These are phyloP conservation scores for Wickerhamiella sorbophila DNA, from an alignment of 805 yeast genomes.

Conservation along the genomic window DNA sequence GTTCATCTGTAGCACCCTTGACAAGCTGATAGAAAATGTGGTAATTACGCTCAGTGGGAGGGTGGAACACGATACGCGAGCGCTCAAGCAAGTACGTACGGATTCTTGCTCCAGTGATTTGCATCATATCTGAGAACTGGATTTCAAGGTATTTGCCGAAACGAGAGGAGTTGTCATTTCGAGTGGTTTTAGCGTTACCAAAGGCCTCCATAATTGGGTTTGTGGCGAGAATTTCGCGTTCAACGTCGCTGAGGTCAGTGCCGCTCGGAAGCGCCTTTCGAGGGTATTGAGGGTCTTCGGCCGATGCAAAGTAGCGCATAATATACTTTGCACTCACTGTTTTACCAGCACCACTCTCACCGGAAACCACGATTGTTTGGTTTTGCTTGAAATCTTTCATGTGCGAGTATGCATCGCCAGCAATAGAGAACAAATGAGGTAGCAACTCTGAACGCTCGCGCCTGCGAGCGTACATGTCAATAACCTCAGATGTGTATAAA, in stretches of 20 bases:
- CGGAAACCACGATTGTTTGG: conserved; percentile 92
- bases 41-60: conserved; percentile 78
- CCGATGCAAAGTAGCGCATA: conserved; percentile 95
- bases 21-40: conserved; percentile 87
- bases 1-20: conserved; percentile 45
- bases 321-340: conserved; percentile 94
- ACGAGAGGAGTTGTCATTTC: conserved; percentile 95
- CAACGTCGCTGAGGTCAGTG: conserved; percentile 75
- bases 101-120: conserved; percentile 87
- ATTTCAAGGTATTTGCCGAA: conserved; percentile 94
- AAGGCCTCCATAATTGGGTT: conserved; percentile 96
- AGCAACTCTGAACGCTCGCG: conserved; percentile 88
- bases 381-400: conserved; percentile 76
- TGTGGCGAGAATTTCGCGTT: conserved; percentile 87
- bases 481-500: conserved; percentile 78
- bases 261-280: conserved; percentile 5
- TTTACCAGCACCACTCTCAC: conserved; percentile 98
- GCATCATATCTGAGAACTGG: conserved; percentile 55
- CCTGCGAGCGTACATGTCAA: conserved; percentile 79
- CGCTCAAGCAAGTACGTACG: conserved; percentile 88
- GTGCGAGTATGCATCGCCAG: conserved; percentile 92
- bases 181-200: conserved; percentile 94
- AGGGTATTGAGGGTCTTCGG: conserved; percentile 40
- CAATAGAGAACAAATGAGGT: conserved; percentile 94
- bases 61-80: conserved; percentile 89